Evolutionary conservation across 345 rosid species (phyloP).

Genomic region (Gossypium longicalyx): DNA sequence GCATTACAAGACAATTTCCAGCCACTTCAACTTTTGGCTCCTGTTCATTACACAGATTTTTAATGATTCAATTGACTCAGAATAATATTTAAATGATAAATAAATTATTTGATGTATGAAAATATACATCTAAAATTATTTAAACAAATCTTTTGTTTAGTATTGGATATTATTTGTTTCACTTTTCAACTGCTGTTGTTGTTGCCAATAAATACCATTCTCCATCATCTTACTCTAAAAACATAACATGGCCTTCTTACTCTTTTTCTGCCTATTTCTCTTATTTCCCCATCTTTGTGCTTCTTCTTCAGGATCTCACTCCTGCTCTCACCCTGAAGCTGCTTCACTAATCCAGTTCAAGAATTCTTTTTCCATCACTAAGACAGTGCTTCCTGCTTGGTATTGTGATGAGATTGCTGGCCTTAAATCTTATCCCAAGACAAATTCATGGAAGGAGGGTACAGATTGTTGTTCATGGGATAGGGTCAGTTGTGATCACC

Average conservation of each 20-base stretch:
- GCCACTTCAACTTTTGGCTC: neutral
- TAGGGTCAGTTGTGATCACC: slow-evolving; percentile 19
- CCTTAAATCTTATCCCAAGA: neutral
- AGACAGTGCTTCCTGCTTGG: too few species aligned
- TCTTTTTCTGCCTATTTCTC: neutral
- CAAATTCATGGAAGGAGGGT: slow-evolving; percentile 16
- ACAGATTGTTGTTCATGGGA: slow-evolving; percentile 31
- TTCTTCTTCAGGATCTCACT: neutral
- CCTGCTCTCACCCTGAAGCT: neutral
- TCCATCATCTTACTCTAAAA: too few species aligned
- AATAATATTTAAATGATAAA: too few species aligned
- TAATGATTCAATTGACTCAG: too few species aligned
- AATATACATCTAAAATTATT: too few species aligned
- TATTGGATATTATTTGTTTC: too few species aligned
- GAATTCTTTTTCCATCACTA: neutral
- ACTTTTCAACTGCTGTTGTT: too few species aligned
- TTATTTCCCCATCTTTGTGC: too few species aligned
- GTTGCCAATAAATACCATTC: too few species aligned
- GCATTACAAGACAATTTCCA: neutral
- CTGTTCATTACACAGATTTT: too few species aligned
- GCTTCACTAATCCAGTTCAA: neutral
- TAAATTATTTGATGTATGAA: too few species aligned
- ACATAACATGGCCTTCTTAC: neutral
- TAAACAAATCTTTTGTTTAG: too few species aligned
- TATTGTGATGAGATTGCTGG: neutral